Base-by-base conservation (phyloP, 192 early-diverging fungal species). In the Jimgerdemannia lactiflua region DNA sequence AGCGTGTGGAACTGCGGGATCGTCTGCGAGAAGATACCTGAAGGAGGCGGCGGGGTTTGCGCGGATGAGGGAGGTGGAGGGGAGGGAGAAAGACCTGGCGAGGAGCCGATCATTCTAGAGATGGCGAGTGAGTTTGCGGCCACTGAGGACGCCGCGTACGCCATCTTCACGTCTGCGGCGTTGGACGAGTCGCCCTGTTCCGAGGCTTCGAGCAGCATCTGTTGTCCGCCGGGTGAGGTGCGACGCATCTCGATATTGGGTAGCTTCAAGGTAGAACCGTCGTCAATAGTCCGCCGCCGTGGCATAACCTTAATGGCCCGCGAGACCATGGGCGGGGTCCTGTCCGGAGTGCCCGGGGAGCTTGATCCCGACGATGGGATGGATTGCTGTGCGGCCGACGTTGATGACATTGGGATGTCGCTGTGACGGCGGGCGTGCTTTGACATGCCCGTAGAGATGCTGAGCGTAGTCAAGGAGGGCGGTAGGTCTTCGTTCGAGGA, bases 391-490 rank as follows among this genome's bases (percentile, higher is more conserved):
- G 75, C 69, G 8, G 75, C 63, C 1, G 75, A 77, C 41, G 68
- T 71, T 8, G 75, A 77, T 19, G 75, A 77, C 9, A 43, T 59
- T 59, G 49, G 49, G 14, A 59, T 39, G 39, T 75, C 69, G 41
- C 41, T 49, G 20, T 64, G 11, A 54, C 66, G 64, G 63, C 41
- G 40, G 42, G 54, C 4, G 14, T 8, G 64, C 72, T 43, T 49
- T 11, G 72, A 64, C 4, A 70, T 11, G 29, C 65, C 29, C 43
- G 40, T 63, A 11, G 65, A 69, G 17, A 39, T 17, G 59, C 43
- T 59, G 20, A 68, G 43, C 14, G 64, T 39, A 11, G 66, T 9
- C 3, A 69, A 8, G 3, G 71, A 42, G 4, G 71, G 20, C 54
- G 65, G 4, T 17, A 44, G 63, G 54, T 72, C 43, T 14, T 71